These are phyloP conservation scores for Aspergillus panamensis DNA, from an alignment of 495 filamentous ascomycete species.

Conservation along the genomic window DNA sequence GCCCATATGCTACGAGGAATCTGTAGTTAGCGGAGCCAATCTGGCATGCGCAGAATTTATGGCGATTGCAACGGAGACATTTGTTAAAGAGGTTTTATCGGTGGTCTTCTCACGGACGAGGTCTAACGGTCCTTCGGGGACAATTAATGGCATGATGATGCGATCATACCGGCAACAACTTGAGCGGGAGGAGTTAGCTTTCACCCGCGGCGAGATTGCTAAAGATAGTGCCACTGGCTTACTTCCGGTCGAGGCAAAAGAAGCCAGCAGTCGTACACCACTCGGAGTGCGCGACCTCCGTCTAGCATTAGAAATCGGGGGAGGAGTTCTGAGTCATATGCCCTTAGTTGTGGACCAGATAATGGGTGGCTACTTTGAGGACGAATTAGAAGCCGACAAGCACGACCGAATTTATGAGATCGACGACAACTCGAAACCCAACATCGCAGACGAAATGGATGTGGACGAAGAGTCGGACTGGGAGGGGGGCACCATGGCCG, in stretches of 20 bases:
- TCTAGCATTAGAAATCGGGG: conserved; percentile 68
- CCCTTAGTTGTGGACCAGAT: conserved; percentile 69
- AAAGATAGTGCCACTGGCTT: conserved; percentile 61
- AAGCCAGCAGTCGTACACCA: conserved; percentile 60
- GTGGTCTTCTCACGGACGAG: conserved; percentile 74
- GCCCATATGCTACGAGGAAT: conserved; percentile 91
- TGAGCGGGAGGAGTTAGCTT: conserved; percentile 66
- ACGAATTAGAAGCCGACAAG: conserved; percentile 61
- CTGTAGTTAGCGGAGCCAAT: conserved; percentile 68
- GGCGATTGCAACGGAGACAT: conserved; percentile 86
- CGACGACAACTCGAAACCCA: conserved; percentile 38
- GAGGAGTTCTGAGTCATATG: conserved; percentile 72
- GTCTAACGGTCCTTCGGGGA: conserved; percentile 70
- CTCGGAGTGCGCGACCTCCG: conserved; percentile 77
- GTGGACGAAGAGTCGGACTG: conserved; percentile 66
- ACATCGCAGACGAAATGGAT: conserved; percentile 55
- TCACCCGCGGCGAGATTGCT: conserved; percentile 62
- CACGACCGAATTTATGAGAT: conserved; percentile 46
- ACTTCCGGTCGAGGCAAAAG: conserved; percentile 71
- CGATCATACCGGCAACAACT: conserved; percentile 70
- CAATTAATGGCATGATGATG: conserved; percentile 70
- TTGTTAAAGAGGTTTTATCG: conserved; percentile 82
- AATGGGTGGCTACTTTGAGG: conserved; percentile 68
- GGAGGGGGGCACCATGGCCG: conserved; percentile 64
- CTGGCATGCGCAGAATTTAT: conserved; percentile 77